Conservation (phyloP, 148 eudicot species). For the Cornus kousa region DNA sequence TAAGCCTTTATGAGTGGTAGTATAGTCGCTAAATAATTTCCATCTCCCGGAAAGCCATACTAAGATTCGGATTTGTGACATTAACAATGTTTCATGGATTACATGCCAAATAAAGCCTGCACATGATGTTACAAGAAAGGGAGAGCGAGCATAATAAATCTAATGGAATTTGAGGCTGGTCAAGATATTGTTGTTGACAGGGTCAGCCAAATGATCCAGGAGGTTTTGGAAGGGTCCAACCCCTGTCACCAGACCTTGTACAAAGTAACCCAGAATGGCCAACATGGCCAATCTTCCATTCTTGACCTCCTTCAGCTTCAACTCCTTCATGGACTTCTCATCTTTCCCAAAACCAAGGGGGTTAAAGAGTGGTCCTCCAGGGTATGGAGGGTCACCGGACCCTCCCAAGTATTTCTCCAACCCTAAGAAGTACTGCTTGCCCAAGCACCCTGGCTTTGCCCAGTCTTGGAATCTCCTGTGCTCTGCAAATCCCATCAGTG, state of each 20-base stretch:
- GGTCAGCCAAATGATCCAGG: slow-evolving; percentile 94
- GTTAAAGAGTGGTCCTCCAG: slow-evolving; percentile 95
- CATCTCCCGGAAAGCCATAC: too few relatives aligned
- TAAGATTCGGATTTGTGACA: too few relatives aligned
- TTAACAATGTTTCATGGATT: background rate
- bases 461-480: slow-evolving; percentile 94
- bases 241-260: slow-evolving; percentile 84
- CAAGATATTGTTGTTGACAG: slow-evolving; percentile 90
- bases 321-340: slow-evolving; percentile 88
- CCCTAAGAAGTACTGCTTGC: slow-evolving; percentile 90
- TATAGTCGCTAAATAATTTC: too few relatives aligned
- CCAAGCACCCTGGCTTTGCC: slow-evolving; percentile 91
- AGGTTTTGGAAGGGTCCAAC: slow-evolving; percentile 95
- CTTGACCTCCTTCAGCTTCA: slow-evolving; percentile 91
- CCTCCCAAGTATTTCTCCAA: slow-evolving; percentile 74
- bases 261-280: slow-evolving; percentile 83
- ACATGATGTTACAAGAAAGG: slow-evolving; percentile 19
- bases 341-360: slow-evolving; percentile 94
- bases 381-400: slow-evolving; percentile 92
- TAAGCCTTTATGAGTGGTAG: too few relatives aligned
- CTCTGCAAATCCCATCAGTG: slow-evolving; percentile 96
- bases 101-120: slow-evolving; percentile 20
- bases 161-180: slow-evolving; percentile 96
- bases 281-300: slow-evolving; percentile 97
- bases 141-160: background rate